Base-by-base conservation (phyloP, 805 yeast species). In the Wickerhamomyces chaumierensis region DNA sequence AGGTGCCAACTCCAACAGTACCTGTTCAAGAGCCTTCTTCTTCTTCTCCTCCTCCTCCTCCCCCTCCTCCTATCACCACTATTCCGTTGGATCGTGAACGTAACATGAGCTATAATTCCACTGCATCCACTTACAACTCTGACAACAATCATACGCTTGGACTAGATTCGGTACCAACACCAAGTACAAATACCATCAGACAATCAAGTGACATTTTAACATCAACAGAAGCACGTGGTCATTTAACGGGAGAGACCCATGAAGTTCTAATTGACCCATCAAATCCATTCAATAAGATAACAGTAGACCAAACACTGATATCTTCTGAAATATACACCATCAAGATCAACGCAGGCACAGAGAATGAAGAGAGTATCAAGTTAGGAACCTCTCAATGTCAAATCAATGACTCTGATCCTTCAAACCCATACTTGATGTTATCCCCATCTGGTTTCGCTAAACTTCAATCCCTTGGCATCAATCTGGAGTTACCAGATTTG, bases 381-480 rank as follows among this genome's bases (percentile, higher is more conserved):
- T 40, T 56, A 8, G 50, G 58, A 3, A 37, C 53, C 2, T 45
- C 53, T 1, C 53, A 56, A 34, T 51, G 39, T 0, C 47, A 53
- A 1, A 42, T 55, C 20, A 54, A 56, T 29, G 43, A 48, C n/a
- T 21, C 49, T 3, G 48, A 49, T 28, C 51, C 53, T 4, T 20
- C 33, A 2, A 38, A 37, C n/a, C 52, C 54, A 2, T 55, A 53
- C 40, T 17, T 55, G 8, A 50, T 57, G 57, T 20, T 56, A 1
- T 50, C 47, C 6, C 53, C 52, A 6, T 37, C 58, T 3, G 61
- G 59, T 0, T 36, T 42, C 15, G 53, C 58, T 1, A 46, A 43
- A 28, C 20, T 56, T 14, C 33, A 21, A n/a, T 17, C 43, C 6
- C 25, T 51, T 3, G 52, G 49, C 2, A 39, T 51, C 13, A 35